phyloP scores from a whole-genome alignment of 768 basidiomycete species.

The Cantharellus anzutake region DNA sequence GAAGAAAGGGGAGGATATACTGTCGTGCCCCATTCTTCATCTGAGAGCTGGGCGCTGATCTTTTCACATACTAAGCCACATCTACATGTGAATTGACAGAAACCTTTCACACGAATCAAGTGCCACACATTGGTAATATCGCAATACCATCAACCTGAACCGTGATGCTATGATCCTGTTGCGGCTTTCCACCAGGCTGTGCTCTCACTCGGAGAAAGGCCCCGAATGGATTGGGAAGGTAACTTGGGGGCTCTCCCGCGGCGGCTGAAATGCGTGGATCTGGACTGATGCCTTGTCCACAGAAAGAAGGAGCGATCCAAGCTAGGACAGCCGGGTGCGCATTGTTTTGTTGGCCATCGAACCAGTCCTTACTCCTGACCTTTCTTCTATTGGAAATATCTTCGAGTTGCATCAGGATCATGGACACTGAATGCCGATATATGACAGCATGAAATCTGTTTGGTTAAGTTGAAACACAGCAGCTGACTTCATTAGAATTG shows the following conservation, averaged over 20 bases:
- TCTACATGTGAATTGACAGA: constrained; percentile 53
- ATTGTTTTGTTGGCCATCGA: constrained; percentile 42
- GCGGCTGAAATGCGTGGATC: background rate
- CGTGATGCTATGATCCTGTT: no score
- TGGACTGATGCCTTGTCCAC: constrained; percentile 7
- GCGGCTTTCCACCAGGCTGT: no score
- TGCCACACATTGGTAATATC: constrained; percentile 26
- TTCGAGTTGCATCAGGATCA: no score
- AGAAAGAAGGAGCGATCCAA: constrained; percentile 35
- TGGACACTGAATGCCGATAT: constrained; percentile 23
- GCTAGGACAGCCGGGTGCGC: constrained; percentile 71
- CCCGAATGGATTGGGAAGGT: constrained; percentile 46
- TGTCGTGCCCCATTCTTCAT: constrained; percentile 14
- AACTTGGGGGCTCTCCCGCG: constrained; percentile 1
- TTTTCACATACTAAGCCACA: constrained; percentile 74
- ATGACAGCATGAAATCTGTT: constrained; percentile 56
- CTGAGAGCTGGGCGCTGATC: constrained; percentile 25
- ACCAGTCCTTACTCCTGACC: constrained; percentile 28
- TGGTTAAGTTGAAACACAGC: constrained; percentile 47
- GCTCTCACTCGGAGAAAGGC: constrained; percentile 36
- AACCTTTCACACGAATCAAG: constrained; percentile 70
- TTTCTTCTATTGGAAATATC: no score
- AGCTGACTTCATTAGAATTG: constrained; percentile 43
- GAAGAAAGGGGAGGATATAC: constrained; percentile 78
- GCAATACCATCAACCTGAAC: no score